phyloP scores from a whole-genome alignment of 139 green algal genomes.

The Protoeuglena noctilucae region DNA sequence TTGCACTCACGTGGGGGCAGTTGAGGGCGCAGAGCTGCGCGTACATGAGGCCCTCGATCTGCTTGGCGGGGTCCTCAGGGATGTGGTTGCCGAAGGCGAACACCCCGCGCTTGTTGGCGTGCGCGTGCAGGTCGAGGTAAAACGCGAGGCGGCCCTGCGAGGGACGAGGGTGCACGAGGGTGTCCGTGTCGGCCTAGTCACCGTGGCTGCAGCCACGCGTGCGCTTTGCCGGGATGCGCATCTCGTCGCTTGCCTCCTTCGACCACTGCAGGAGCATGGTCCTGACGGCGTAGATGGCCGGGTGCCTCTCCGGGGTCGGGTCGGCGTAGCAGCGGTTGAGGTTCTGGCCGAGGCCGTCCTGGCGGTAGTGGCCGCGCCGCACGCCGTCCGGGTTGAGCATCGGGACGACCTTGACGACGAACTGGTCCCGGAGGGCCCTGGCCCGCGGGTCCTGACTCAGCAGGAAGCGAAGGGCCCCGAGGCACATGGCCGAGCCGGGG shows the following conservation, averaged over 20 bases:
- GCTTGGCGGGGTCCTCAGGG: constrained; percentile 8
- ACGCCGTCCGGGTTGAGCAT: constrained; percentile 45
- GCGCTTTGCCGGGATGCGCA: too few species aligned
- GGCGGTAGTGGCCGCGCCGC: constrained; percentile 32
- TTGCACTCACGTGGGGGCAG: constrained; percentile 15
- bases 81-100: constrained; percentile 40
- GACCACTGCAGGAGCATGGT: constrained; percentile 22
- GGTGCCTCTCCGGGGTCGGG: constrained; percentile 18
- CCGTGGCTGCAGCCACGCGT: too few species aligned
- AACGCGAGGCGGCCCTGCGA: constrained; percentile 18
- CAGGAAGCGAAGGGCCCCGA: constrained; percentile 40
- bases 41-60: constrained; percentile 18
- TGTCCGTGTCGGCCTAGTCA: neutral
- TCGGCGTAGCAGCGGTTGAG: constrained; percentile 38
- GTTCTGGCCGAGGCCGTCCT: constrained; percentile 34
- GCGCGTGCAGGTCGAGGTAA: constrained; percentile 44
- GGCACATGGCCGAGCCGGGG: constrained; percentile 36
- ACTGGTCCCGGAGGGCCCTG: constrained; percentile 19
- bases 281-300: constrained; percentile 29
- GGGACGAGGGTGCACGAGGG: neutral
- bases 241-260: neutral
- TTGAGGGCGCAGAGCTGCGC: constrained; percentile 25
- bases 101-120: constrained; percentile 38
- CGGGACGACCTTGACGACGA: constrained; percentile 48
- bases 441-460: constrained; percentile 27